Evolutionary conservation across 2,329 filamentous ascomycete species (phyloP).

Genomic region (Helotiales sp.): DNA sequence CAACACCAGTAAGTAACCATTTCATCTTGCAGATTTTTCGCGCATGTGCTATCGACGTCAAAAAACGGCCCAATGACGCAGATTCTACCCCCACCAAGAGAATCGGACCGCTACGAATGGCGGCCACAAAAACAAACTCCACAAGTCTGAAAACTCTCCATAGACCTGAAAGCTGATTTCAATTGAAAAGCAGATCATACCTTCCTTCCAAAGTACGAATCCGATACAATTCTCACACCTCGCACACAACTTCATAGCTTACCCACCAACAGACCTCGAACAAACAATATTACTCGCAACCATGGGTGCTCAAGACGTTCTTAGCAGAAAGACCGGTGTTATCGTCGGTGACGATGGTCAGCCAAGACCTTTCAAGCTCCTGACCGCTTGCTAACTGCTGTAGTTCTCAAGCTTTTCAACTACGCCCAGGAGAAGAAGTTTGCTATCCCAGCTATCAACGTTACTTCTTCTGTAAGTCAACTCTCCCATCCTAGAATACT

Average conservation of each 20-base stretch:
- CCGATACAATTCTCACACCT: background rate
- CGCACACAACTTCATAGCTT: background rate
- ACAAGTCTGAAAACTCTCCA: background rate
- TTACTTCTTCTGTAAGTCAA: background rate
- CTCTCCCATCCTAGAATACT: background rate
- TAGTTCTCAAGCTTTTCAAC: conserved; percentile 65
- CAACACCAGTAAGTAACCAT: background rate
- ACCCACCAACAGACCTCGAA: background rate
- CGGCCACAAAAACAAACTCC: background rate
- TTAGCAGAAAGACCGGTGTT: conserved; percentile 64
- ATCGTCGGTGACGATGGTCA: conserved; percentile 68
- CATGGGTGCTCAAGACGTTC: conserved; percentile 52
- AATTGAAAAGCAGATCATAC: conserved; percentile 1
- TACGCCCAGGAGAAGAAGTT: conserved; percentile 86
- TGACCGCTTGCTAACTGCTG: background rate
- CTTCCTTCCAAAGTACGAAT: background rate
- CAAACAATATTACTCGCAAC: conserved; percentile 19
- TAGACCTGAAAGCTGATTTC: background rate
- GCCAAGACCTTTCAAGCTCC: conserved; percentile 61
- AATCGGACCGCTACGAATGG: background rate
- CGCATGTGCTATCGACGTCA: background rate
- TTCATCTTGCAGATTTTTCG: background rate
- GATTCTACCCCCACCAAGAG: background rate
- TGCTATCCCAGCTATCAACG: conserved; percentile 78
- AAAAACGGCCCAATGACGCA: background rate